Conservation (phyloP, 2,329 filamentous ascomycete genomes). For the Daldinia sp. region DNA sequence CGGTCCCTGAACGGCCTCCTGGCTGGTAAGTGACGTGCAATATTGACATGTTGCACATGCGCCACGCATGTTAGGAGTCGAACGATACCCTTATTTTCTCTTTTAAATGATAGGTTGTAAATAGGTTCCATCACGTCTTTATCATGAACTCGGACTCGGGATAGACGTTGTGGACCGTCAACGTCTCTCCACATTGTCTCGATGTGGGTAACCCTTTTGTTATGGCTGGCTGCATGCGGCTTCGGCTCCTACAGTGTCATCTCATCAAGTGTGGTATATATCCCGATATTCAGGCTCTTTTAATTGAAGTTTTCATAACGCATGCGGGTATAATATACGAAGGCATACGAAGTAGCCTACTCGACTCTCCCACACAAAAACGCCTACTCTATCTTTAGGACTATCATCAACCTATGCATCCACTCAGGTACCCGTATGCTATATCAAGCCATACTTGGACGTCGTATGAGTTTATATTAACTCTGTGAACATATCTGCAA, state of each 20-base stretch:
- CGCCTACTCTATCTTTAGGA: slow-evolving; percentile 8
- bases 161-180: slow-evolving; percentile 22
- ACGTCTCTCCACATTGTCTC: slow-evolving; percentile 19
- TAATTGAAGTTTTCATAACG: slow-evolving; percentile 9
- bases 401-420: slow-evolving; percentile 11
- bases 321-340: slow-evolving; percentile 19
- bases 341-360: slow-evolving; percentile 15
- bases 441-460: slow-evolving; percentile 15
- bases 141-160: slow-evolving; percentile 27
- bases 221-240: slow-evolving; percentile 32
- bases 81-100: slow-evolving; percentile 3
- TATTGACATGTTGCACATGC: slow-evolving; percentile 29
- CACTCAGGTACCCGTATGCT: slow-evolving; percentile 34
- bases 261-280: slow-evolving; percentile 7
- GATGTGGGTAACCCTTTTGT: slow-evolving; percentile 29
- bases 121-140: slow-evolving; percentile 5
- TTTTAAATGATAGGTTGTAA: slow-evolving; percentile 5
- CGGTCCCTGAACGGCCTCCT: slow-evolving; percentile 14
- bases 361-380: background rate
- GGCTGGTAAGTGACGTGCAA: slow-evolving; percentile 18
- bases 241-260: slow-evolving; percentile 14
- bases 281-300: slow-evolving; percentile 18
- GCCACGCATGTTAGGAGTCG: slow-evolving; percentile 3
- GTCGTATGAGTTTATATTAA: slow-evolving; percentile 20
- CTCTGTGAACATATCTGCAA: slow-evolving; percentile 18